Evolutionary conservation across 441 rosid genomes (phyloP).

Genomic region (Gossypium gossypioides): DNA sequence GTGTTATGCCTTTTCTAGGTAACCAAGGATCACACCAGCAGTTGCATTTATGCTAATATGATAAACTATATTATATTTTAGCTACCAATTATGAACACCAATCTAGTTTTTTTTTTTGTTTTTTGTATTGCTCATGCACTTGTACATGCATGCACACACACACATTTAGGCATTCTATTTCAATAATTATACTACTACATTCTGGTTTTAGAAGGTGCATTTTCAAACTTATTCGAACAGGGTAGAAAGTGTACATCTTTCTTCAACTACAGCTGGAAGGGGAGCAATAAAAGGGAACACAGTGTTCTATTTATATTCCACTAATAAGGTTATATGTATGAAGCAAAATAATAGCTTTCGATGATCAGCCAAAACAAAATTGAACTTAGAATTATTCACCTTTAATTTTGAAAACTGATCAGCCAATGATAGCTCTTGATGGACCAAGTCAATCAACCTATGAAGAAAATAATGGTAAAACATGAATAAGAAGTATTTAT

Average conservation of each 20-base stretch:
- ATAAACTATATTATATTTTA: neutral
- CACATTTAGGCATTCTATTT: neutral
- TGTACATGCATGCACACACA: neutral
- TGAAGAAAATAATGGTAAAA: constrained; percentile 14
- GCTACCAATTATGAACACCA: neutral
- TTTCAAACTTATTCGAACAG: neutral
- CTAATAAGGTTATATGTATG: neutral
- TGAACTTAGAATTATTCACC: constrained; percentile 37
- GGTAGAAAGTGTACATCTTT: neutral
- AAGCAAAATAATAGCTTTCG: neutral
- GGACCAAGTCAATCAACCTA: constrained; percentile 89
- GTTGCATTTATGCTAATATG: neutral
- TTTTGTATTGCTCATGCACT: neutral
- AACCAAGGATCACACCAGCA: neutral
- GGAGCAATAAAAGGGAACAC: neutral
- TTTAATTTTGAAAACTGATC: constrained; percentile 81
- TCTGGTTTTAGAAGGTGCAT: neutral
- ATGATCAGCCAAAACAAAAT: neutral
- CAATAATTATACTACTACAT: neutral
- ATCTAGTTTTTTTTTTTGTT: neutral
- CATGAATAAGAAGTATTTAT: neutral
- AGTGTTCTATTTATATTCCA: neutral
- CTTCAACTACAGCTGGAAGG: neutral
- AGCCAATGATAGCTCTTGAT: constrained; percentile 81
- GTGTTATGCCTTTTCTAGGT: neutral